These are phyloP conservation scores for Erysimum cheiri DNA, from an alignment of 441 rosid genomes.

Conservation along the genomic window DNA sequence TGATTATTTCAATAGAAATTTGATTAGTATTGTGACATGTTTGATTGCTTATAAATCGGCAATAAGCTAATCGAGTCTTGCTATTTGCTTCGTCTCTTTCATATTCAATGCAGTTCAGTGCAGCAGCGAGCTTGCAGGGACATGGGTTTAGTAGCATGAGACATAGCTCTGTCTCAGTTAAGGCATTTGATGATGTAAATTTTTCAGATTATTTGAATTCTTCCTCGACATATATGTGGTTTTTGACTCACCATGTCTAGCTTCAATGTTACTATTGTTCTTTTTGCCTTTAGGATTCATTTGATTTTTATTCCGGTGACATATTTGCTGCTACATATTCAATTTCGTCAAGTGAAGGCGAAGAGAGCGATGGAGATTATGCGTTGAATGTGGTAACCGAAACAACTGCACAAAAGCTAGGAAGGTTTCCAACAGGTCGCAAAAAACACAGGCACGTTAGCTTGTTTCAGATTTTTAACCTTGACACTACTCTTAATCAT, in stretches of 20 bases:
- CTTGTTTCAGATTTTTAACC: background rate
- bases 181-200: slow-evolving; percentile 68
- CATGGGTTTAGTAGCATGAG: slow-evolving; percentile 38
- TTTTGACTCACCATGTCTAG: background rate
- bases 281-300: slow-evolving; percentile 49
- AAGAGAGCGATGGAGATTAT: slow-evolving; percentile 81
- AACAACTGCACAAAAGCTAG: slow-evolving; percentile 71
- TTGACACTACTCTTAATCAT: background rate
- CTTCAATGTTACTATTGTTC: background rate
- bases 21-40: background rate
- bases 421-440: slow-evolving; percentile 60
- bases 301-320: slow-evolving; percentile 56
- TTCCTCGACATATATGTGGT: background rate
- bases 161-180: slow-evolving; percentile 40
- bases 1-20: background rate
- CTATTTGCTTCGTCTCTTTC: background rate
- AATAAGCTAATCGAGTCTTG: background rate
- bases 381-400: slow-evolving; percentile 55
- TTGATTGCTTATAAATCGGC: background rate
- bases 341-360: slow-evolving; percentile 81
- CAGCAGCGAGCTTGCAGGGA: slow-evolving; percentile 44
- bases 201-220: slow-evolving; percentile 6
- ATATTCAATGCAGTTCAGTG: slow-evolving; percentile 45
- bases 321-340: slow-evolving; percentile 55
- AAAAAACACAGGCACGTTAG: slow-evolving; percentile 64